Base-by-base conservation (phyloP, 2,329 filamentous ascomycete species). In the Aureobasidium sp. region DNA sequence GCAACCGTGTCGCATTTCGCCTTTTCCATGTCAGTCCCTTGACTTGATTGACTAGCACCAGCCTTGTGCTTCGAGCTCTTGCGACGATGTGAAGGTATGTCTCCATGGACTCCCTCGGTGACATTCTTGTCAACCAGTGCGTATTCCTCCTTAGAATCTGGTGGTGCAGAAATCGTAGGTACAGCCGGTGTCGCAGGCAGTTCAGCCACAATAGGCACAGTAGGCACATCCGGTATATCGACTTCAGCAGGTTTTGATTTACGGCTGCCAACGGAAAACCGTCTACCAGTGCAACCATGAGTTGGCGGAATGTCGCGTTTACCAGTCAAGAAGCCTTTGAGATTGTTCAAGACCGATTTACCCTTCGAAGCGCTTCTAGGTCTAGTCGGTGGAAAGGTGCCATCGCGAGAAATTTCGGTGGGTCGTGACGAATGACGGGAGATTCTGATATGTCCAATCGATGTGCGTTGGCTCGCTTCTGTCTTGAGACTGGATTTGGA, bases 251-350 rank as follows among this genome's bases (percentile, higher is more conserved):
- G 29, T 4, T 46, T 27, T 20, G 44, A 44, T 20, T 59, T 63
- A n/a, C 50, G 47, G 27, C 44, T 51, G 13, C 37, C 39, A 7
- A 55, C 51, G 3, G 61, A 50, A 27, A 59, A 56, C 15, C 37
- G 52, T 27, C 44, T 36, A 7, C 63, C 50, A 12, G 50, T 61
- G 2, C 63, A 55, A 17, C 64, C n/a, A 5, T 63, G 61, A 15
- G 63, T 57, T 12, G 62, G 27, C 13, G 63, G 37, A 37, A 34
- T 41, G 17, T 70, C 67, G n/a, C 66, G 66, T 63, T 66, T 69
- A 46, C 63, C 59, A 2, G 67, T 64, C 61, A 71, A 70, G n/a
- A 72, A 57, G 12, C 66, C 69, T 20, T 69, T 68, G 53, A 72
- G 51, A 61, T 71, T 72, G 64, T 70, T 66, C 15, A 71, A 59